Percentiles rank a stretch among this genome's conserved stretches.
These are phyloP conservation scores for Cucurbita argyrosperma DNA, from an alignment of 306 rosid species.

Conservation along the genomic window DNA sequence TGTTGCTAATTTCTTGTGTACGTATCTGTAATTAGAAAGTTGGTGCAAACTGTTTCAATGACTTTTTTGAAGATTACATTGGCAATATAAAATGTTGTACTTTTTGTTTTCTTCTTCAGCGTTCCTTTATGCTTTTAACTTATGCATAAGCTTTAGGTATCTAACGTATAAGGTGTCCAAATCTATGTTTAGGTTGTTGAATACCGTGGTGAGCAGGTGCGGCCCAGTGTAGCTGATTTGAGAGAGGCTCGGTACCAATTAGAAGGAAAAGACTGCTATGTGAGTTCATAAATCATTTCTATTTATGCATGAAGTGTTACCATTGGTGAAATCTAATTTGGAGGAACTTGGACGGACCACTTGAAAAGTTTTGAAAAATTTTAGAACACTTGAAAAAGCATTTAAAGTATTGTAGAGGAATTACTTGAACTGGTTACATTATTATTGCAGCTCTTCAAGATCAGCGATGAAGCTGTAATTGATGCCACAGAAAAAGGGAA, in stretches of 20 bases:
- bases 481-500: slow-evolving; percentile 80
- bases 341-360: neutral
- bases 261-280: slow-evolving; percentile 92
- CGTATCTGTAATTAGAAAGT: neutral
- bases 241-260: slow-evolving; percentile 64
- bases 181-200: slow-evolving; percentile 59
- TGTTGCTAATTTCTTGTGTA: neutral
- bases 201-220: slow-evolving; percentile 82
- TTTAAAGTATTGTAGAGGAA: neutral
- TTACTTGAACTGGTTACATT: slow-evolving; percentile 6
- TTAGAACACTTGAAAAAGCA: neutral
- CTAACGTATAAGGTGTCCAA: neutral
- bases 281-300: slow-evolving; percentile 23
- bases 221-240: slow-evolving; percentile 76
- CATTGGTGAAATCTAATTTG: neutral
- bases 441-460: slow-evolving; percentile 84
- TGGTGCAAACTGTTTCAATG: neutral
- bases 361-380: neutral
- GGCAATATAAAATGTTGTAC: neutral
- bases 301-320: neutral
- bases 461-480: slow-evolving; percentile 83
- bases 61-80: neutral
- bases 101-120: neutral
- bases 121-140: neutral
- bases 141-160: neutral